phyloP scores from a whole-genome alignment of 2,329 filamentous ascomycete genomes.

The Penicillium oxalicum region DNA sequence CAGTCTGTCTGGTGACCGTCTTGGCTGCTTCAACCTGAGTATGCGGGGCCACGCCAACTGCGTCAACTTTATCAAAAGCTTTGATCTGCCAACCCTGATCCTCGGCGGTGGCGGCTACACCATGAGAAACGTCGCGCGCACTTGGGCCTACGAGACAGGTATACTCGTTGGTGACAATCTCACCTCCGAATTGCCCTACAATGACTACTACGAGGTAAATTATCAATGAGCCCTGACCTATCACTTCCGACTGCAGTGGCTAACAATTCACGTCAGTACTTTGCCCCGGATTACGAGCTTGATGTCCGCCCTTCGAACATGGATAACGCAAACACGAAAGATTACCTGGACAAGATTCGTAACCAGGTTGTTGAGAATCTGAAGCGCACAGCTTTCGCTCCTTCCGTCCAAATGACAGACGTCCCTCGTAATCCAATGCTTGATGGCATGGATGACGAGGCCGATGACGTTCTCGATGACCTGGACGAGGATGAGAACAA shows the following conservation, averaged over 20 bases:
- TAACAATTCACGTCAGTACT: conserved; percentile 48
- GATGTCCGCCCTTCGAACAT: conserved; percentile 65
- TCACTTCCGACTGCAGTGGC: conserved; percentile 7
- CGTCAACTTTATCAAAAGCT: conserved; percentile 63
- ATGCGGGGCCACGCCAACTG: conserved; percentile 67
- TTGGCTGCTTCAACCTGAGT: conserved; percentile 65
- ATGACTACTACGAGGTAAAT: conserved; percentile 79
- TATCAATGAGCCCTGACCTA: background rate
- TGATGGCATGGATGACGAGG: conserved; percentile 57
- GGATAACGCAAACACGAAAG: conserved; percentile 64
- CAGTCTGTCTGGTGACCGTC: conserved; percentile 59
- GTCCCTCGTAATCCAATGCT: conserved; percentile 53
- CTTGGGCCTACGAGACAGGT: conserved; percentile 65
- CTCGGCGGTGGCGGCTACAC: conserved; percentile 65
- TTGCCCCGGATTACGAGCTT: conserved; percentile 63
- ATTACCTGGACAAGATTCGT: conserved; percentile 64
- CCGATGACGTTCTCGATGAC: conserved; percentile 60
- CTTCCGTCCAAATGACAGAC: conserved; percentile 60
- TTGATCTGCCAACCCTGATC: conserved; percentile 59
- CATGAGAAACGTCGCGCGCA: conserved; percentile 59
- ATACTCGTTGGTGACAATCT: conserved; percentile 78
- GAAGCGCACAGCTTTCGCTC: conserved; percentile 55
- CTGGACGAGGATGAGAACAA: conserved; percentile 81
- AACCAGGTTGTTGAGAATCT: conserved; percentile 61
- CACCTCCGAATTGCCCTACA: conserved; percentile 79